These are phyloP conservation scores for Fusarium nelsonii DNA, from an alignment of 2,329 filamentous ascomycete species.

Conservation along the genomic window DNA sequence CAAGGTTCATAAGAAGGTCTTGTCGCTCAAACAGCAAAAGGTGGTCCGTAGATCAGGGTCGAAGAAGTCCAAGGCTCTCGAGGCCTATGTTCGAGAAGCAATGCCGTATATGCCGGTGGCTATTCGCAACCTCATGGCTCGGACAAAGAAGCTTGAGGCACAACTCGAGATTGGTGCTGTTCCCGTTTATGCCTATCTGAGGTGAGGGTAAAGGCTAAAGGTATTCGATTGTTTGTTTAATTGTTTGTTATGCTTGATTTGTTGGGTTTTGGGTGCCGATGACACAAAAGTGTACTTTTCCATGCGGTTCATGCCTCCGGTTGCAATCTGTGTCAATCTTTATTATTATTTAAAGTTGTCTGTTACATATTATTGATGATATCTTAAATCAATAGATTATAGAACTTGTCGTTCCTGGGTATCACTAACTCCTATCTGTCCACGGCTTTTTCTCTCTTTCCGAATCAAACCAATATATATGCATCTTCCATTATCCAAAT, in stretches of 20 bases:
- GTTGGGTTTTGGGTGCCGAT: neutral
- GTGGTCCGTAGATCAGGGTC: neutral
- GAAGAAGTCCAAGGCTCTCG: conserved; percentile 3
- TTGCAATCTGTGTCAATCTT: neutral
- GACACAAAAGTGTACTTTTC: conserved; percentile 11
- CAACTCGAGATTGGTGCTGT: conserved; percentile 16
- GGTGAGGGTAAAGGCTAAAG: neutral
- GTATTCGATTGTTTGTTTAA: neutral
- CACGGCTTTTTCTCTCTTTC: neutral
- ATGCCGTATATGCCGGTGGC: conserved; percentile 37
- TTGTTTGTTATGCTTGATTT: neutral
- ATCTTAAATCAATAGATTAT: conserved; percentile 26
- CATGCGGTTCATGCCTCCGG: neutral
- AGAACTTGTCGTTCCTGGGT: conserved; percentile 33
- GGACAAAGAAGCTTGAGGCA: conserved; percentile 24
- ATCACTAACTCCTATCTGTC: conserved; percentile 37
- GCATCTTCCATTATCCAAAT: neutral
- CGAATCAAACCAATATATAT: neutral
- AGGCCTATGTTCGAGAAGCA: neutral
- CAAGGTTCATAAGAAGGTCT: conserved; percentile 22
- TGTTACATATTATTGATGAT: conserved; percentile 1
- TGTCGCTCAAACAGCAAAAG: conserved; percentile 1
- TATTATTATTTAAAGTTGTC: neutral
- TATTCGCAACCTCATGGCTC: conserved; percentile 37
- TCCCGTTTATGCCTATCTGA: conserved; percentile 15